Evolutionary conservation across 176 grass and related monocot genomes (phyloP), one percentile per base, ranked within the genome.

Genomic region (Cenchrus fungigraminus): DNA sequence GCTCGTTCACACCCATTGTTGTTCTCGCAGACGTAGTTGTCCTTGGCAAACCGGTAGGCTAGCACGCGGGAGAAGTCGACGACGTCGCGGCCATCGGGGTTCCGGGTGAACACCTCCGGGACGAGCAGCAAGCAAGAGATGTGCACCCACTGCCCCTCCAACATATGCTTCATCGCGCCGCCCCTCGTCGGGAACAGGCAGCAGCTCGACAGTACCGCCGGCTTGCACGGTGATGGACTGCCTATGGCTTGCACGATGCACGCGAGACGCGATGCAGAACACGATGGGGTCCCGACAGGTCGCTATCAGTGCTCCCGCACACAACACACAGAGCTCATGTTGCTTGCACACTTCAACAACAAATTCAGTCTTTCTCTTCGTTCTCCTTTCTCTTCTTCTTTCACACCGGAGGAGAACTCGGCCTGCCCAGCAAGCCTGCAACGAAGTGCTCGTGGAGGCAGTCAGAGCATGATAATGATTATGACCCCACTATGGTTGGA

Each of bases 71-170:
- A 98, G 81, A 89, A 98, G 49, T 98, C 96, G 62, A 98, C 64
- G 89, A 58, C 85, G 7, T 98, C 96, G 59, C 96, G 86, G 31
- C 93, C 93, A 42, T 92, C 80, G 3, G 96, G 77, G 63, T 98
- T 87, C 58, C 32, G 89, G 83, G 95, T 95, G 81, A 95, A 98
- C 82, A 98, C 96, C 86, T 98, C 93, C 11, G 96, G 96, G 63
- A 98, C 96, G 13, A 95, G 86, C 65, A 98, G 83, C 34, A 93
- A 79, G 62, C 96, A 98, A 8, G 87, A 64, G 83, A 98, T 89
- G 86, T 98, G 96, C 50, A 91, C 91, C 96, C 93, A 98, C 25
- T 65, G 73, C 10, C 82, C 85, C 13, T 92, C 87, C 43, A 78
- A 76, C 14, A 93, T 94, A 58, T 83, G 93, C 83, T 98, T 95